These are phyloP conservation scores for Colletotrichum lindemuthianum DNA, from an alignment of 2,329 filamentous ascomycete species.

Conservation along the genomic window DNA sequence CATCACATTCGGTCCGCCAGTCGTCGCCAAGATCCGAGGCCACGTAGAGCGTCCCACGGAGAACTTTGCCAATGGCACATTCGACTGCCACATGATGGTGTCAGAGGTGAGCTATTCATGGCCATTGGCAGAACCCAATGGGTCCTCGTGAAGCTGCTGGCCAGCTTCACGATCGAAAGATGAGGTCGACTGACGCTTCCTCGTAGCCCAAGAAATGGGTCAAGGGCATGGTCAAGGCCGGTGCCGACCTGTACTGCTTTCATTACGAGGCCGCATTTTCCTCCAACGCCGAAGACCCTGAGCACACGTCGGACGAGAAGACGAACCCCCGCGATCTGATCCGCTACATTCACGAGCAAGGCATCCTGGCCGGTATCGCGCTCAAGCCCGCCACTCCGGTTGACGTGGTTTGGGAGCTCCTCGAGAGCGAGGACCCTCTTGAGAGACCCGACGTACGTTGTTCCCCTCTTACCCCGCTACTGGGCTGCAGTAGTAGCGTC, in stretches of 20 bases:
- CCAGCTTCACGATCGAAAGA: background rate
- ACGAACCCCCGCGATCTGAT: slow-evolving; percentile 89
- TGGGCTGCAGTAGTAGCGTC: background rate
- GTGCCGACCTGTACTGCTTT: slow-evolving; percentile 99
- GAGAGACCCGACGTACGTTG: slow-evolving; percentile 87
- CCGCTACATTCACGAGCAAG: slow-evolving; percentile 87
- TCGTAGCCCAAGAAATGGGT: slow-evolving; percentile 97
- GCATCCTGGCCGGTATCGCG: slow-evolving; percentile 91
- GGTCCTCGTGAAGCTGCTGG: too few relatives aligned
- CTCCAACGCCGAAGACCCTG: slow-evolving; percentile 83
- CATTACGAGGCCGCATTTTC: slow-evolving; percentile 98
- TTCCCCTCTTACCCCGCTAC: slow-evolving; percentile 20
- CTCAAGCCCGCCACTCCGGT: slow-evolving; percentile 94
- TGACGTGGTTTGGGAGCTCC: slow-evolving; percentile 90
- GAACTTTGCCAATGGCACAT: slow-evolving; percentile 84
- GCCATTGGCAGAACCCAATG: background rate
- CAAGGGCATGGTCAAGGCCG: slow-evolving; percentile 90
- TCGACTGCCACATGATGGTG: slow-evolving; percentile 99
- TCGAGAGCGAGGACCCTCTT: slow-evolving; percentile 76
- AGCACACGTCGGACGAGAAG: slow-evolving; percentile 72
- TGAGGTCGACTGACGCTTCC: slow-evolving; percentile 1
- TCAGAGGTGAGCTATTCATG: slow-evolving; percentile 76
- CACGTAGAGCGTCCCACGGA: slow-evolving; percentile 81
- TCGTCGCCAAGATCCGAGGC: slow-evolving; percentile 91
- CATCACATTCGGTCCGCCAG: slow-evolving; percentile 94